Conservation (phyloP, 331 rosid genomes). For the Acacia pycnantha region DNA sequence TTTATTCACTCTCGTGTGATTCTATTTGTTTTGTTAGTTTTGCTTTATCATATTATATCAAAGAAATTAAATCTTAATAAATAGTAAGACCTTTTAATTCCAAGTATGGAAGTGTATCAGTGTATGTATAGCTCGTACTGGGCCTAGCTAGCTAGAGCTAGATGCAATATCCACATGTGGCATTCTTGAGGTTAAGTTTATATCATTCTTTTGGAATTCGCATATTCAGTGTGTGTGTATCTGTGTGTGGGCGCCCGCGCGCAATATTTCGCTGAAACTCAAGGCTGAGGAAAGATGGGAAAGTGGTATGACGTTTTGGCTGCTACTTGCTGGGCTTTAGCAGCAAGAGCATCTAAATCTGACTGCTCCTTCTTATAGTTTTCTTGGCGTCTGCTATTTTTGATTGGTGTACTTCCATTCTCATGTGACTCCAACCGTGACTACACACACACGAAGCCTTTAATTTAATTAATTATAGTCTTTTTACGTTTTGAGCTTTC, state of each 20-base stretch:
- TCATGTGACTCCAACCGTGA: conserved; percentile 34
- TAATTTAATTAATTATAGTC: background rate
- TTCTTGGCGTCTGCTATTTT: conserved; percentile 39
- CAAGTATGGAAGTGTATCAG: background rate
- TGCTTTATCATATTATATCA: background rate
- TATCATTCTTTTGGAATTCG: background rate
- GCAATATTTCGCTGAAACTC: conserved; percentile 9
- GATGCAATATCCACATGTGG: background rate
- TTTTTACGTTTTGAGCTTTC: background rate
- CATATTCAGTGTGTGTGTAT: background rate
- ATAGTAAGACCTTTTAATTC: background rate
- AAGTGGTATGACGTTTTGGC: conserved; percentile 51
- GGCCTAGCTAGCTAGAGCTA: background rate
- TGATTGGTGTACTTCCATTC: background rate
- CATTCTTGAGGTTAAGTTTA: background rate
- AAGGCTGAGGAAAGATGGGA: conserved; percentile 30
- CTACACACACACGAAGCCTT: background rate
- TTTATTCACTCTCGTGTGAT: background rate
- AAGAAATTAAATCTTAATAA: background rate
- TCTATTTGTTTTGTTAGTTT: background rate
- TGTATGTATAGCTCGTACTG: background rate
- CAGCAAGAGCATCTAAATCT: conserved; percentile 42
- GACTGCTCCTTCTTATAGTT: conserved; percentile 50
- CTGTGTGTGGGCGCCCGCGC: too few relatives aligned
- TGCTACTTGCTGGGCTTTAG: conserved; percentile 44